Conservation (phyloP, 805 yeast genomes). For the Candida ortonii region DNA sequence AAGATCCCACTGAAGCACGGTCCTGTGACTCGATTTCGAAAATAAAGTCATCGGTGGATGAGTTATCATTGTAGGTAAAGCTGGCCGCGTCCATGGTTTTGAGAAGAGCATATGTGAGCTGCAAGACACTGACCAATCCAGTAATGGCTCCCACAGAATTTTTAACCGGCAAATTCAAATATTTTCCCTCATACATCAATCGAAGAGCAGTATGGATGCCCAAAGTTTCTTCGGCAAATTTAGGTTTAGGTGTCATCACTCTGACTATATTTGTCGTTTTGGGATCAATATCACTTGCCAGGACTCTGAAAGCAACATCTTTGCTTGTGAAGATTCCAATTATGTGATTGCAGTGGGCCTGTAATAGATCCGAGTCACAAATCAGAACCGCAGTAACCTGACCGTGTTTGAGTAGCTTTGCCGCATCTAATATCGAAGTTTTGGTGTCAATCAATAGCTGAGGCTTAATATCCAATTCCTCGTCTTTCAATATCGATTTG, state of each 20-base stretch:
- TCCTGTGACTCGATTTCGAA: slow-evolving; percentile 27
- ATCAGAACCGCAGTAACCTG: slow-evolving; percentile 42
- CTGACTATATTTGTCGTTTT: slow-evolving; percentile 37
- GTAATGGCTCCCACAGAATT: slow-evolving; percentile 30
- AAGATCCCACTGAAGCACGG: slow-evolving; percentile 11
- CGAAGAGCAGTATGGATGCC: slow-evolving; percentile 43
- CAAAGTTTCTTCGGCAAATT: slow-evolving; percentile 39
- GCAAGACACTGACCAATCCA: slow-evolving; percentile 44
- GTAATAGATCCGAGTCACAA: slow-evolving; percentile 25
- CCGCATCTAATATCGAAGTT: slow-evolving; percentile 37
- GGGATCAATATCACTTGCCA: slow-evolving; percentile 37
- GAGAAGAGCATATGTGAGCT: slow-evolving; percentile 41
- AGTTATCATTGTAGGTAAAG: slow-evolving; percentile 20
- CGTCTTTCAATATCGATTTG: slow-evolving; percentile 26
- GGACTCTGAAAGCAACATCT: slow-evolving; percentile 42
- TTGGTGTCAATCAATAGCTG: slow-evolving; percentile 38
- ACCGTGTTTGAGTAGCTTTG: slow-evolving; percentile 37
- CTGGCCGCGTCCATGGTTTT: slow-evolving; percentile 33
- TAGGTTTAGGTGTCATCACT: slow-evolving; percentile 45
- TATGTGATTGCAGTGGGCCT: slow-evolving; percentile 31
- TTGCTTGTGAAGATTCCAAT: slow-evolving; percentile 47
- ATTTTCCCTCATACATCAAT: slow-evolving; percentile 47
- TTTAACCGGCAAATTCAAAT: slow-evolving; percentile 41
- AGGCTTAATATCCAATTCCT: slow-evolving; percentile 25
- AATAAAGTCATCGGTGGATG: slow-evolving; percentile 32